Percentiles rank a stretch among this genome's conserved stretches.
Evolutionary conservation across 192 early-diverging fungal species (phyloP).

Genomic region (Coemansia sp.): DNA sequence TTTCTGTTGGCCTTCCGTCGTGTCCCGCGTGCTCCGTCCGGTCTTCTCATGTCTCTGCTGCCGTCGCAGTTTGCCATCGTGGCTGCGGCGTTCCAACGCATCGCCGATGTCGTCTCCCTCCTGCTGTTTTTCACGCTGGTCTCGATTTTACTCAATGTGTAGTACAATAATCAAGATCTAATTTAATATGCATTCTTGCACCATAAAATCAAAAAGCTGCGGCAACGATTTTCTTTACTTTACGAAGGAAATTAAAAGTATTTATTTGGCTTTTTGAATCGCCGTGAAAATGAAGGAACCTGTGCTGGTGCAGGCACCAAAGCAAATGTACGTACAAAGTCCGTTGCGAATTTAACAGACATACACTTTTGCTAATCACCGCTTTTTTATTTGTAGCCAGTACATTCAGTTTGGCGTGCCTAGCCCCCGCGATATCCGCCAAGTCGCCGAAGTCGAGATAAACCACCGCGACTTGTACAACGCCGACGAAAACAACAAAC

Average conservation of each 20-base stretch:
- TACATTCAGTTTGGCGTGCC: conserved; percentile 95
- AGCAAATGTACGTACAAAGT: conserved; percentile 67
- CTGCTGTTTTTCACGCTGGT: conserved; percentile 28
- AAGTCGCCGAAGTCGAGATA: conserved; percentile 86
- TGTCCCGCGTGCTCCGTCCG: not conserved
- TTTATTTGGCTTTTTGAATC: not conserved
- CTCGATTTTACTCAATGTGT: not conserved
- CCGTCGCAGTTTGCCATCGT: conserved; percentile 15
- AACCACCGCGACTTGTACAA: conserved; percentile 85
- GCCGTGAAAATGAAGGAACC: conserved; percentile 68
- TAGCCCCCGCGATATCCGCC: conserved; percentile 83
- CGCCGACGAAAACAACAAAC: conserved; percentile 62
- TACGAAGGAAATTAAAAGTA: not conserved
- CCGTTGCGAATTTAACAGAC: not conserved
- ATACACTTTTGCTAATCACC: not conserved
- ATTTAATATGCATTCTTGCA: not conserved
- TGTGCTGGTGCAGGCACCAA: conserved; percentile 65
- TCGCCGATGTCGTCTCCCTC: conserved; percentile 23
- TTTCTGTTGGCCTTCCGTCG: conserved; percentile 9
- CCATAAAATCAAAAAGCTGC: not conserved
- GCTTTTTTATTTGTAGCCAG: conserved; percentile 58
- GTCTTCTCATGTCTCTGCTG: conserved; percentile 13
- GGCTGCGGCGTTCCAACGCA: conserved; percentile 11
- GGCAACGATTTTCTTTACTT: not conserved
- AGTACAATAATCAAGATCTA: not conserved